Base-by-base conservation (phyloP, 2,329 filamentous ascomycete genomes). In the Lasiodiplodia theobromae region DNA sequence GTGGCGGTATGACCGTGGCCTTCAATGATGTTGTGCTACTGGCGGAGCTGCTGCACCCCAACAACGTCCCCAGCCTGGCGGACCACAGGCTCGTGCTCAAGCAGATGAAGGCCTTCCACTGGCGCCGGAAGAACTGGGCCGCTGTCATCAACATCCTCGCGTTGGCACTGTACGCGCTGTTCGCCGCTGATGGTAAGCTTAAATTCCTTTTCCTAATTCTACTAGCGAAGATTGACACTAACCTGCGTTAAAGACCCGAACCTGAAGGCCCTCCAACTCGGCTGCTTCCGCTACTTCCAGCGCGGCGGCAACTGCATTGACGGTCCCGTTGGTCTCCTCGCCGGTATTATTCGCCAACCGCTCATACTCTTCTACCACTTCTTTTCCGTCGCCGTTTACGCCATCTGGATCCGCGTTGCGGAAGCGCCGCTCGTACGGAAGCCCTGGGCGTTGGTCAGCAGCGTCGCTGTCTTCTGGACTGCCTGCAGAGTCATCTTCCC, bases 131-230 rank as follows among this genome's bases (percentile, higher is more conserved):
- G 83, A 83, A 85, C 71, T 85, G 94, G 62, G 93, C 92, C 0
- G 89, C 89, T 66, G 94, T 97, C 73, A 96, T 99, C 85, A 99
- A 99, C 81, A 97, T 98, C 73, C 89, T 99, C n/a, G 95, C 96
- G 1, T 92, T 96, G 84, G 94, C 96, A 0, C 86, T 99, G 1
- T 99, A 99, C 83, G 85, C 87, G 38, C 88, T 99, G 14, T 99
- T 98, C 78, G 93, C 95, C 18, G 96, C 95, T 64, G 86, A 96
- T 77, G 86, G 85, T 85, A 77, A 64, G 78, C 7, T 12, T 21
- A 16, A 0, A 34, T 7, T 72, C 44, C 21, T 25, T 6, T 28
- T 31, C 28, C 70, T 72, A 31, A 31, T 21, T 3, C 14, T 5
- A n/a, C 1, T 7, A 25, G 11, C 5, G n/a, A 54, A 40, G 25